Evolutionary conservation across 2,329 filamentous ascomycete genomes (phyloP).

Genomic region (Talaromyces sp.): DNA sequence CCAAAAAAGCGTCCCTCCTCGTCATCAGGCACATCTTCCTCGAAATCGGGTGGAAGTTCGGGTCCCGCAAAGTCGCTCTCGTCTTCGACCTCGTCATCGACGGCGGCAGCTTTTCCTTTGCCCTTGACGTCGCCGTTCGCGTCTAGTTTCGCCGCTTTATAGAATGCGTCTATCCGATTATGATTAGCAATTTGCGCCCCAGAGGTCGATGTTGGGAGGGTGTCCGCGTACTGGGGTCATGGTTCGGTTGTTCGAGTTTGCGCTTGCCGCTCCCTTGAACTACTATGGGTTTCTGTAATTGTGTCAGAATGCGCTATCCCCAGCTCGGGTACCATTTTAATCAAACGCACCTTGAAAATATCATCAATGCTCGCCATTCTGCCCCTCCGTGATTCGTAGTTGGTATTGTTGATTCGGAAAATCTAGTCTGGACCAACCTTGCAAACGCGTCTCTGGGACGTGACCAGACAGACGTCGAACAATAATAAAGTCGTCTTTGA

Average conservation of each 20-base stretch:
- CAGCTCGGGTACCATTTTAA: neutral
- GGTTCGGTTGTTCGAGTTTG: constrained; percentile 54
- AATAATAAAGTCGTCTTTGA: no score
- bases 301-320: neutral
- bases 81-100: constrained; percentile 50
- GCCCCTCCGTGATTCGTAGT: constrained; percentile 7
- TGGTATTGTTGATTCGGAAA: neutral
- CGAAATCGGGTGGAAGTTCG: constrained; percentile 57
- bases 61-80: constrained; percentile 53
- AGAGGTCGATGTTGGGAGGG: neutral
- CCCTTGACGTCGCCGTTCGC: constrained; percentile 52
- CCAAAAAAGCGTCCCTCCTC: constrained; percentile 96
- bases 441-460: neutral
- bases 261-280: constrained; percentile 51
- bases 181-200: constrained; percentile 14
- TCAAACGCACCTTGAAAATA: constrained; percentile 54
- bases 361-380: constrained; percentile 62
- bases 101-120: constrained; percentile 45
- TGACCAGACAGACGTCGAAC: neutral
- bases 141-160: constrained; percentile 60
- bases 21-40: constrained; percentile 66
- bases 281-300: constrained; percentile 48
- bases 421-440: neutral
- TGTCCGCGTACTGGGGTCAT: constrained; percentile 49
- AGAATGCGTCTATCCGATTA: constrained; percentile 50